Percentiles rank a stretch among this genome's conserved stretches.
Evolutionary conservation across 805 yeast genomes (phyloP).

Genomic region (Scheffersomyces lignosus): DNA sequence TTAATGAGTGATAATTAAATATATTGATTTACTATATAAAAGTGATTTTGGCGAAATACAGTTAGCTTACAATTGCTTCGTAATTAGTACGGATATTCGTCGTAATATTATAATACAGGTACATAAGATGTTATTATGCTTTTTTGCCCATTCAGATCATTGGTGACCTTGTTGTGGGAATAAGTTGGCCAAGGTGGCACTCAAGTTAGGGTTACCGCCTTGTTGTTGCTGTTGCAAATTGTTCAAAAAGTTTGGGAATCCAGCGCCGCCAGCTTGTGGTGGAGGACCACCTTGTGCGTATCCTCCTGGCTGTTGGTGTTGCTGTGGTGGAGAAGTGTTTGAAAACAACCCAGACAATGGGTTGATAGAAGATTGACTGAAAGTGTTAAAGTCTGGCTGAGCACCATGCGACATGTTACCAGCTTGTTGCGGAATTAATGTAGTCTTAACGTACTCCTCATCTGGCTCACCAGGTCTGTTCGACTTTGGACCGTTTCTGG

Average conservation of each 20-base stretch:
- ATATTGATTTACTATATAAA: too few species aligned
- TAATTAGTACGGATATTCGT: too few species aligned
- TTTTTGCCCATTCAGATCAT: too few species aligned
- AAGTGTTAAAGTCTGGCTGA: constrained; percentile 36
- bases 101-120: too few species aligned
- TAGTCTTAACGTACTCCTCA: constrained; percentile 39
- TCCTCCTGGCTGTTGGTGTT: constrained; percentile 6
- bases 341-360: constrained; percentile 52
- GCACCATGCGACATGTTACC: constrained; percentile 32
- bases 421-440: constrained; percentile 24
- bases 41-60: too few species aligned
- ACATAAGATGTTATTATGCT: too few species aligned
- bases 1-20: too few species aligned
- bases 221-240: background rate
- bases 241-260: background rate
- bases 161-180: constrained; percentile 26
- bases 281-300: constrained; percentile 3
- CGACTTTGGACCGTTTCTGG: constrained; percentile 83
- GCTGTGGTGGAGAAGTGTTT: constrained; percentile 13
- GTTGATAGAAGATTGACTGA: constrained; percentile 35
- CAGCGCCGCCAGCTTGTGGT: constrained; percentile 1
- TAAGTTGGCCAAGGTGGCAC: constrained; percentile 40
- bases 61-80: too few species aligned
- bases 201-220: constrained; percentile 28
- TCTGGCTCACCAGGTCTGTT: constrained; percentile 62